A percentile compares a stretch with the other conserved stretches of the same genome.
These are phyloP conservation scores for Ogataea kodamae DNA, from an alignment of 805 yeast genomes.

Conservation along the genomic window DNA sequence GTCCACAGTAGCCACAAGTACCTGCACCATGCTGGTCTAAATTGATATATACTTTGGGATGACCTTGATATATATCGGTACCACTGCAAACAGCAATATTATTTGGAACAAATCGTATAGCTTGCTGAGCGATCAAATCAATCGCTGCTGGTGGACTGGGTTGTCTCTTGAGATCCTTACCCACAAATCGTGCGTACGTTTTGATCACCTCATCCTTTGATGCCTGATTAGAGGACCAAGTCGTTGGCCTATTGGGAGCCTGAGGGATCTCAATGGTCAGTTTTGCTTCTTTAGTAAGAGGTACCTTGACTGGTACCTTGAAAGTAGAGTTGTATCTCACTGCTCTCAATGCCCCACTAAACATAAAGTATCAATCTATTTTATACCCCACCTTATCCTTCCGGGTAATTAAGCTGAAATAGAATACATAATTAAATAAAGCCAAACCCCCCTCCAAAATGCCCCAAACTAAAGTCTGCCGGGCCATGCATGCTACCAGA, in stretches of 20 bases:
- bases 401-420: constrained; percentile 8
- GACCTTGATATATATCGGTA: constrained; percentile 74
- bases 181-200: constrained; percentile 63
- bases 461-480: too few relatives aligned
- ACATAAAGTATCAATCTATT: not conserved
- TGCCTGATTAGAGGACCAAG: constrained; percentile 73
- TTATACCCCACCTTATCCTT: constrained; percentile 7
- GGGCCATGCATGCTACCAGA: too few relatives aligned
- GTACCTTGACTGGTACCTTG: constrained; percentile 13
- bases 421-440: constrained; percentile 1
- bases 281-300: constrained; percentile 12
- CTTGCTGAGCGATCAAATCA: constrained; percentile 73
- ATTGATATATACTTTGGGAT: constrained; percentile 78
- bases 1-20: constrained; percentile 80
- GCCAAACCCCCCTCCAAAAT: constrained; percentile 5
- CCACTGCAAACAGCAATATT: constrained; percentile 83
- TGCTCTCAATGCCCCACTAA: not conserved
- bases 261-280: constrained; percentile 36
- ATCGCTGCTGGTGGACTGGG: constrained; percentile 84
- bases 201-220: constrained; percentile 54
- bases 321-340: constrained; percentile 3
- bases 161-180: constrained; percentile 61
- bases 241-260: constrained; percentile 69
- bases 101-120: constrained; percentile 53
- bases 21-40: constrained; percentile 71